A percentile compares a stretch with the other conserved stretches of the same genome.
phyloP scores from a whole-genome alignment of 371 early-diverging fungal genomes.

The Mucor ambiguus region DNA sequence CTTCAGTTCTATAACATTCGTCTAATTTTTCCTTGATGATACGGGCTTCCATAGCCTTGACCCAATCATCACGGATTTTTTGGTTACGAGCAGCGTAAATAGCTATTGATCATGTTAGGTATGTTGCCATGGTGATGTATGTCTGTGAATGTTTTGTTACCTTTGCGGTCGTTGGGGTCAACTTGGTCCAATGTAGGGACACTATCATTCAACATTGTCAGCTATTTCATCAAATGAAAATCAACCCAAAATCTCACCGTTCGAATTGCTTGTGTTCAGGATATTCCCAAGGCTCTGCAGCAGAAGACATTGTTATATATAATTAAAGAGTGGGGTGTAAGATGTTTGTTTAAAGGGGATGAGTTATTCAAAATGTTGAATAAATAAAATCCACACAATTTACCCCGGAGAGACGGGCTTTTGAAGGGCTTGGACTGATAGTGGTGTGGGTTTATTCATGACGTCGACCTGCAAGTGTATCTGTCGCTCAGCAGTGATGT shows the following conservation, averaged over 20 bases:
- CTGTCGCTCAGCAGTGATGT: too few species aligned
- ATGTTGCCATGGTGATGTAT: background rate
- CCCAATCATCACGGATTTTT: slow-evolving; percentile 82
- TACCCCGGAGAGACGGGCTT: slow-evolving; percentile 13
- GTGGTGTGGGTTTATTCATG: background rate
- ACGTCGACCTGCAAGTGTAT: background rate
- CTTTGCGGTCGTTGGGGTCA: slow-evolving; percentile 51
- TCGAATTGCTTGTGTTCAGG: slow-evolving; percentile 54
- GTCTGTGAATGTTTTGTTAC: slow-evolving; percentile 22
- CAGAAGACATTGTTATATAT: slow-evolving; percentile 25
- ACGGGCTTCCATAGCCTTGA: slow-evolving; percentile 82
- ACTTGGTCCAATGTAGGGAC: slow-evolving; percentile 54
- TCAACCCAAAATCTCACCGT: slow-evolving; percentile 28
- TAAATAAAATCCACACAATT: slow-evolving; percentile 11
- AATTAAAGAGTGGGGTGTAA: slow-evolving; percentile 18
- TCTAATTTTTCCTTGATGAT: slow-evolving; percentile 73
- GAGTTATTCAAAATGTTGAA: background rate
- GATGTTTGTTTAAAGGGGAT: slow-evolving; percentile 3
- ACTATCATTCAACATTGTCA: slow-evolving; percentile 16
- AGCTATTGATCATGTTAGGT: slow-evolving; percentile 41
- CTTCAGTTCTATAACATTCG: slow-evolving; percentile 81
- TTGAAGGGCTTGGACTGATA: slow-evolving; percentile 1
- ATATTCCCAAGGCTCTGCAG: slow-evolving; percentile 49
- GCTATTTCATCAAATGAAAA: background rate
- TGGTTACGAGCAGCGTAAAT: slow-evolving; percentile 75